Base-by-base conservation (phyloP, 768 basidiomycete species). In the Kondoa malvinella region DNA sequence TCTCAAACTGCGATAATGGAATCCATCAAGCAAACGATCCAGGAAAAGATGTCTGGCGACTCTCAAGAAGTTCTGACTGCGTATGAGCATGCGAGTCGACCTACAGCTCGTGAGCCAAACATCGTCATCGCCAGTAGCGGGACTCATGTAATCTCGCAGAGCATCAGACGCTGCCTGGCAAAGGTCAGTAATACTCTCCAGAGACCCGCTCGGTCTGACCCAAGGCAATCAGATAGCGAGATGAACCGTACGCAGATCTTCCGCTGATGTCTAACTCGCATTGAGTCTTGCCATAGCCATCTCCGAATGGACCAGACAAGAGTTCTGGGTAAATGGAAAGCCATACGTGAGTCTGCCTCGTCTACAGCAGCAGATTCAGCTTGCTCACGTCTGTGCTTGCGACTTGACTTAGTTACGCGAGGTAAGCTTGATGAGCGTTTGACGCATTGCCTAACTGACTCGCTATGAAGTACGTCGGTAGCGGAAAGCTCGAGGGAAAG, bases 401-500 rank as follows among this genome's bases (percentile, higher is more conserved):
- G n/a, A n/a, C n/a, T n/a, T n/a, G n/a, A n/a, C n/a, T n/a, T n/a
- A n/a, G n/a, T n/a, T n/a, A n/a, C n/a, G n/a, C n/a, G n/a, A n/a
- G n/a, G n/a, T n/a, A n/a, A n/a, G n/a, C n/a, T n/a, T n/a, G n/a
- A n/a, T n/a, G n/a, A n/a, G n/a, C n/a, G n/a, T n/a, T n/a, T n/a
- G n/a, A n/a, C n/a, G n/a, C n/a, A n/a, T n/a, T n/a, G n/a, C 40
- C 40, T 50, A 8, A 21, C 40, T 50, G 40, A 50, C 40, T 50
- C 12, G 12, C 21, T 21, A 50, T 8, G 40, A 8, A 83, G 73
- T 85, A 85, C 75, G 75, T 76, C 56, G 83, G 83, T 2, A 77
- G 76, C 27, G 81, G 79, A 56, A 84, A 82, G 79, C 73, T 79
- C 61, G 73, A 79, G 64, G 82, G 80, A 15, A 80, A 80, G 75